A percentile compares a stretch with the other conserved stretches of the same genome.
phyloP scores from a whole-genome alignment of 805 yeast species.

The Candida hungchunana region DNA sequence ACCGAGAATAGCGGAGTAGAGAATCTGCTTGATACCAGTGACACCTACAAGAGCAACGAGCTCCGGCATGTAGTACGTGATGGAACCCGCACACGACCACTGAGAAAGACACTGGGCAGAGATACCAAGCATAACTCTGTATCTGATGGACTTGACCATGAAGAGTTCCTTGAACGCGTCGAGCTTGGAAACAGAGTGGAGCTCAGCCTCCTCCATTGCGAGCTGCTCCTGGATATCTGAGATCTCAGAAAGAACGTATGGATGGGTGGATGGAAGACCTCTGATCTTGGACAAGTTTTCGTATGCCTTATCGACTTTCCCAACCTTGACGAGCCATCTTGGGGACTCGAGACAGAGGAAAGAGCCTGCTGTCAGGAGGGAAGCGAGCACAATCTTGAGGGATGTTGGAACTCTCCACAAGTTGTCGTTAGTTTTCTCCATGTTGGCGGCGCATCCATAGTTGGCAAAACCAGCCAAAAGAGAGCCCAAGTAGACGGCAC shows the following conservation, averaged over 20 bases:
- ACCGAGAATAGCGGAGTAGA: conserved; percentile 51
- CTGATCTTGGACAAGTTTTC: conserved; percentile 39
- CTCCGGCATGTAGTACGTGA: conserved; percentile 54
- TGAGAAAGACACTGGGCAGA: conserved; percentile 46
- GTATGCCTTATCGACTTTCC: conserved; percentile 7
- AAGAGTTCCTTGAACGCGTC: conserved; percentile 33
- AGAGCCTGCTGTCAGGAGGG: conserved; percentile 17
- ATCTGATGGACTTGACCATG: conserved; percentile 36
- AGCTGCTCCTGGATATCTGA: conserved; percentile 47
- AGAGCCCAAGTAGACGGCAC: conserved; percentile 53
- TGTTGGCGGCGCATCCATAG: conserved; percentile 47
- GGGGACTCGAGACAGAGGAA: conserved; percentile 12
- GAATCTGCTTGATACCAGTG: conserved; percentile 34
- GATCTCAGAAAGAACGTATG: conserved; percentile 46
- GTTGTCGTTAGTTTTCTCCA: conserved; percentile 30
- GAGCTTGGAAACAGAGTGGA: conserved; percentile 23
- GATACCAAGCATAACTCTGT: conserved; percentile 41
- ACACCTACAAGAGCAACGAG: conserved; percentile 46
- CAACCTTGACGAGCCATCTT: conserved; percentile 11
- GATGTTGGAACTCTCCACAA: conserved; percentile 54
- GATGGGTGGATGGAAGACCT: conserved; percentile 41
- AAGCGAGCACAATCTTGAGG: conserved; percentile 44
- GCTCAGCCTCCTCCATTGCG: conserved; percentile 24
- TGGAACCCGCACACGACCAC: conserved; percentile 55
- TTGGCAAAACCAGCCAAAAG: conserved; percentile 45